Conservation (phyloP, 176 grass and related monocot genomes). For the Musa schizocarpa region DNA sequence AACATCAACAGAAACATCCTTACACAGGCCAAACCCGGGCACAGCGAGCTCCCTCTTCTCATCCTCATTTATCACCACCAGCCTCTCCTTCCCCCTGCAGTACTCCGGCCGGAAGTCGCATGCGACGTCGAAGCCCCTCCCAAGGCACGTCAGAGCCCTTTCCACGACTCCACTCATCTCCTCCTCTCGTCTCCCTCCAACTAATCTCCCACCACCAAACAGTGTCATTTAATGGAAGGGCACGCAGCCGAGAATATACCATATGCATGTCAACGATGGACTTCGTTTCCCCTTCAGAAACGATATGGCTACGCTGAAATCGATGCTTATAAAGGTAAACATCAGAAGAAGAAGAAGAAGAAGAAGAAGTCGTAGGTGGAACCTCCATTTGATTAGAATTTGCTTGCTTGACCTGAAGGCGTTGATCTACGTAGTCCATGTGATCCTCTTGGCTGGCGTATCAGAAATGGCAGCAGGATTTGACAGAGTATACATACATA, state of each 20-base stretch:
- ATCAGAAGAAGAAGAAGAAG: too few species aligned
- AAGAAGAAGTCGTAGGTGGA: background rate
- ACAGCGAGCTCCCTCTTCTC: constrained; percentile 35
- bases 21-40: constrained; percentile 38
- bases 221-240: background rate
- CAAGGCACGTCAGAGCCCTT: constrained; percentile 49
- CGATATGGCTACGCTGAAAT: too few species aligned
- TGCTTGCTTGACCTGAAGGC: too few species aligned
- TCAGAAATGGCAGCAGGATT: too few species aligned
- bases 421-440: too few species aligned
- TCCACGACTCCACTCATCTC: constrained; percentile 36
- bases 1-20: constrained; percentile 50
- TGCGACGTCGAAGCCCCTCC: constrained; percentile 65
- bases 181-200: background rate
- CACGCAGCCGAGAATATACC: background rate
- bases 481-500: too few species aligned
- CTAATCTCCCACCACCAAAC: background rate
- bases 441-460: too few species aligned
- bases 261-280: background rate
- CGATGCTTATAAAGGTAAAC: too few species aligned
- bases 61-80: constrained; percentile 32
- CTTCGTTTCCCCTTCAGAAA: background rate
- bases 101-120: constrained; percentile 63
- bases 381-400: background rate
- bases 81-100: constrained; percentile 43